A percentile compares a stretch with the other conserved stretches of the same genome.
These are phyloP conservation scores for Massarina eburnea DNA, from an alignment of 2,329 filamentous ascomycete species.

Conservation along the genomic window DNA sequence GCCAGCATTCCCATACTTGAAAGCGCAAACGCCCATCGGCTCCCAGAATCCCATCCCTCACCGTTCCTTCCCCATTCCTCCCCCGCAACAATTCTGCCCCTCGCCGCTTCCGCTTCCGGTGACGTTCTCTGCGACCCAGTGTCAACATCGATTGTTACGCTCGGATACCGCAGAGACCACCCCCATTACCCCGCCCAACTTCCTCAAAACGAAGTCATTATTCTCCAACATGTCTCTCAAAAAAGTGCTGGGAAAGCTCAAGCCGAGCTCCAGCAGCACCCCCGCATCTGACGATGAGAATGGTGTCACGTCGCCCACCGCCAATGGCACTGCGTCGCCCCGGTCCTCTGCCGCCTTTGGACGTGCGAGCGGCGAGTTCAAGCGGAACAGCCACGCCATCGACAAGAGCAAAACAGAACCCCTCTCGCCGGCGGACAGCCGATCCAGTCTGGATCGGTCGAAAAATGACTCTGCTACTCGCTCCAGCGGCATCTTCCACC, in stretches of 20 bases:
- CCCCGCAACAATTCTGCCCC: background rate
- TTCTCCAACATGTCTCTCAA: constrained; percentile 44
- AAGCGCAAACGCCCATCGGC: background rate
- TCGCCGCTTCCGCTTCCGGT: background rate
- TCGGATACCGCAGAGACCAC: background rate
- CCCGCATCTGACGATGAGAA: constrained; percentile 39
- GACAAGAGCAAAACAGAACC: constrained; percentile 9
- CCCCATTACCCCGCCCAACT: background rate
- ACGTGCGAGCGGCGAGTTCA: constrained; percentile 38
- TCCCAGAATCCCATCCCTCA: background rate
- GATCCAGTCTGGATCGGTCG: constrained; percentile 30
- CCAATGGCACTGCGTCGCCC: constrained; percentile 33
- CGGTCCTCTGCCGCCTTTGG: constrained; percentile 30
- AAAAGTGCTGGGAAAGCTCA: constrained; percentile 49
- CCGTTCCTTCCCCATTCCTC: background rate
- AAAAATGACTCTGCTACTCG: constrained; percentile 24
- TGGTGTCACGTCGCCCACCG: constrained; percentile 30
- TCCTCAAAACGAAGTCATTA: background rate
- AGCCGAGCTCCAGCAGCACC: constrained; percentile 37
- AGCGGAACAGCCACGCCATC: constrained; percentile 29
- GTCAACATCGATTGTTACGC: background rate
- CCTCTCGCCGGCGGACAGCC: constrained; percentile 33
- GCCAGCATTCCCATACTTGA: constrained; percentile 1
- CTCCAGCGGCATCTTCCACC: constrained; percentile 38
- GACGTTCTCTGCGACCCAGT: background rate